Evolutionary conservation across 345 rosid genomes (phyloP).

Genomic region (Pseudoturritis turrita): DNA sequence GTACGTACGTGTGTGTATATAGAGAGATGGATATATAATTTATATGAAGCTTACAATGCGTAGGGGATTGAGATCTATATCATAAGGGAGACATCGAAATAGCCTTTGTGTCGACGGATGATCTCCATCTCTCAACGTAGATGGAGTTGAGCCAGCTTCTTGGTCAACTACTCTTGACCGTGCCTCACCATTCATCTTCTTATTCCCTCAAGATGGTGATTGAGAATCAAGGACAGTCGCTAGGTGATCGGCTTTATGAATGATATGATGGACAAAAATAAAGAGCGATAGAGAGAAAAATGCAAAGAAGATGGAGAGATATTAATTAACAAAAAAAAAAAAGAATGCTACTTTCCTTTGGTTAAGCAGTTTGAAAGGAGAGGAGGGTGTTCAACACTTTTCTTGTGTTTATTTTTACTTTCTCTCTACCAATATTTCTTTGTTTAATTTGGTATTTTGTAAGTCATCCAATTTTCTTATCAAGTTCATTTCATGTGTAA

Average conservation of each 20-base stretch:
- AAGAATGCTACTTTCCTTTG: conserved; percentile 17
- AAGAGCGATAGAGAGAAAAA: conserved; percentile 16
- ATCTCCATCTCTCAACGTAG: conserved; percentile 27
- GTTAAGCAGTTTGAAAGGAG: conserved; percentile 33
- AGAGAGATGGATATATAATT: too few relatives aligned
- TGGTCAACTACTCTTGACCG: conserved; percentile 37
- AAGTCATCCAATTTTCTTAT: conserved; percentile 1
- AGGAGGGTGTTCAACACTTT: conserved; percentile 36
- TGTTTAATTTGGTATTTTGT: not conserved
- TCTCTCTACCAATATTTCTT: conserved; percentile 10
- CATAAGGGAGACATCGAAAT: conserved; percentile 22
- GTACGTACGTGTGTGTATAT: too few relatives aligned
- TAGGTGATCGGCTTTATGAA: conserved; percentile 2
- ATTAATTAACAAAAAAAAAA: conserved; percentile 8
- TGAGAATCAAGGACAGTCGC: conserved; percentile 7
- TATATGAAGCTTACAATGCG: conserved; percentile 48
- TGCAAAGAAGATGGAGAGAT: conserved; percentile 39
- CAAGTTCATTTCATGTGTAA: not conserved
- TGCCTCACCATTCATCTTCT: conserved; percentile 33
- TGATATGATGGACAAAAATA: not conserved
- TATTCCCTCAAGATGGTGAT: conserved; percentile 21
- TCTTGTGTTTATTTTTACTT: conserved; percentile 34
- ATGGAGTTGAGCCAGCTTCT: conserved; percentile 36
- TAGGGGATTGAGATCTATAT: conserved; percentile 43
- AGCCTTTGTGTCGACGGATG: conserved; percentile 5